Conservation (phyloP, 768 basidiomycete genomes). For the Exsudoporus frostii region DNA sequence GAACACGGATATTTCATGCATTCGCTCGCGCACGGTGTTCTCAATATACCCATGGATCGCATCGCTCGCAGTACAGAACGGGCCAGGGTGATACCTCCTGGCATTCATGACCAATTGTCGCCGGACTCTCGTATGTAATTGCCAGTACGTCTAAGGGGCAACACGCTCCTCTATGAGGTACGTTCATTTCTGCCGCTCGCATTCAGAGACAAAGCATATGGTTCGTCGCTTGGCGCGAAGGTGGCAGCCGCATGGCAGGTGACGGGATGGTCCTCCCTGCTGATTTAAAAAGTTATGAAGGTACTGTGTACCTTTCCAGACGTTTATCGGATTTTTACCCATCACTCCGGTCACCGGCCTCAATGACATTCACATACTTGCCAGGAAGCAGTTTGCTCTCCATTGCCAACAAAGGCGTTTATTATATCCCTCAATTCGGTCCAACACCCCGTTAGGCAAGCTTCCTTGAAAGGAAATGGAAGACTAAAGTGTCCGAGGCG, state of each 20-base stretch:
- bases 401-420: constrained; percentile 93
- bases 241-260: constrained; percentile 77
- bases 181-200: constrained; percentile 81
- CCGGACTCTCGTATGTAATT: constrained; percentile 79
- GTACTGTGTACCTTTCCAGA: constrained; percentile 41
- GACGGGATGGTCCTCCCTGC: constrained; percentile 88
- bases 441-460: constrained; percentile 96
- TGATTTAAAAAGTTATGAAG: constrained; percentile 83
- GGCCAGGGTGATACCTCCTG: constrained; percentile 27
- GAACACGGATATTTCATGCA: constrained; percentile 92
- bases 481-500: constrained; percentile 70
- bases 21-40: constrained; percentile 68
- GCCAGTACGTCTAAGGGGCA: constrained; percentile 96
- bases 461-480: constrained; percentile 99
- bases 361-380: constrained; percentile 88
- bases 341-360: constrained; percentile 88
- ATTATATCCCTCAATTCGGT: constrained; percentile 93
- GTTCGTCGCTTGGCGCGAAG: constrained; percentile 85
- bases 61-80: constrained; percentile 43
- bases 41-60: constrained; percentile 56
- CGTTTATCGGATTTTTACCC: constrained; percentile 82
- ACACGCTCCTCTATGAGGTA: constrained; percentile 89
- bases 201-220: constrained; percentile 95
- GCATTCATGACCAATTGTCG: constrained; percentile 34
- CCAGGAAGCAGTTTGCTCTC: constrained; percentile 85